phyloP scores from a whole-genome alignment of 805 yeast genomes.

The Saccharomycopsis selenospora region DNA sequence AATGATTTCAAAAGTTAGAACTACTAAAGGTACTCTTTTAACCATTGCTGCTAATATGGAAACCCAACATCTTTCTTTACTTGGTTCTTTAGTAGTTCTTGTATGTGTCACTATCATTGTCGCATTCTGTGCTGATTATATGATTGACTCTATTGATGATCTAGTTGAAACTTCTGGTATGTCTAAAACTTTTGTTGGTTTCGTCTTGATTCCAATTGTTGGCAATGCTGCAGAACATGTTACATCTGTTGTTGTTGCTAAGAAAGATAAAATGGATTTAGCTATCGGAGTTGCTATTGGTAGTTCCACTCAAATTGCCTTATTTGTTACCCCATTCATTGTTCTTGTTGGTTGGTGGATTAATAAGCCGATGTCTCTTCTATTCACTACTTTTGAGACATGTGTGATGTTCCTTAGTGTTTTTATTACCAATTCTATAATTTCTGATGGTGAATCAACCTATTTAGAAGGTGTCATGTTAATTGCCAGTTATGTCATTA shows the following conservation, averaged over 20 bases:
- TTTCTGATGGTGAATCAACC: conserved; percentile 89
- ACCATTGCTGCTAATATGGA: conserved; percentile 24
- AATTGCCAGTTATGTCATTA: conserved; percentile 73
- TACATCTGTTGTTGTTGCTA: conserved; percentile 90
- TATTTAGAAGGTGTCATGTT: conserved; percentile 97
- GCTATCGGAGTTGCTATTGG: conserved; percentile 97
- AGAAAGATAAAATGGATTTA: conserved; percentile 93
- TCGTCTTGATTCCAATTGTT: conserved; percentile 89
- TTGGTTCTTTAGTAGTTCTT: conserved; percentile 40
- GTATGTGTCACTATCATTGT: conserved; percentile 66
- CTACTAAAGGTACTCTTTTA: conserved; percentile 13
- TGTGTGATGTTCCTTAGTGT: conserved; percentile 85
- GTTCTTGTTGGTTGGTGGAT: conserved; percentile 87
- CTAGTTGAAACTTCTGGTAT: conserved; percentile 78
- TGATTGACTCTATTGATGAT: conserved; percentile 88
- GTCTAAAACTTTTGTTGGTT: conserved; percentile 90
- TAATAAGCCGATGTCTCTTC: conserved; percentile 86
- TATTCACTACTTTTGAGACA: conserved; percentile 89
- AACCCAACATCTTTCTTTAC: conserved; percentile 36
- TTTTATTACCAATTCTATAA: conserved; percentile 75
- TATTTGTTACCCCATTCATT: conserved; percentile 91
- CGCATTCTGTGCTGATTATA: conserved; percentile 85
- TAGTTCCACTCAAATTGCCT: conserved; percentile 87
- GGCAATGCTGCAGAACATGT: conserved; percentile 99
- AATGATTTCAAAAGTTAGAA: too few species aligned